Percentiles rank a stretch among this genome's conserved stretches.
phyloP scores from a whole-genome alignment of 148 eudicot species.

The Silene uniflora region DNA sequence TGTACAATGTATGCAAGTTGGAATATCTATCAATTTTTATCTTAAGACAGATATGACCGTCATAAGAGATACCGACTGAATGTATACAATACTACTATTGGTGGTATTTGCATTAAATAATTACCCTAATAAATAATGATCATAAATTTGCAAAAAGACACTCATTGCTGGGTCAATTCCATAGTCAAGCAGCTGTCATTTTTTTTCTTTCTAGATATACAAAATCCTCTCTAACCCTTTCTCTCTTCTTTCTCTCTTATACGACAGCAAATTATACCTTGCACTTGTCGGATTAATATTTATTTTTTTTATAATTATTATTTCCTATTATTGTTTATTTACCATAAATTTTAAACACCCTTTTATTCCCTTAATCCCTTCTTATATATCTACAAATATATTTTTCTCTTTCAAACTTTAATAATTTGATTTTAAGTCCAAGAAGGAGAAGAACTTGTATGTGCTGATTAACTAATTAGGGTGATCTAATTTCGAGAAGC shows the following conservation, averaged over 20 bases:
- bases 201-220: conserved; percentile 26
- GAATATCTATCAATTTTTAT: too few relatives aligned
- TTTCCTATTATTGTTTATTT: background rate
- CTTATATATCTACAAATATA: background rate
- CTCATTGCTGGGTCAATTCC: conserved; percentile 33
- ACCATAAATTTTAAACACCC: background rate
- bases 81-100: background rate
- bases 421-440: background rate
- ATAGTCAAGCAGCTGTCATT: conserved; percentile 73
- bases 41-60: too few relatives aligned
- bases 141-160: conserved; percentile 30
- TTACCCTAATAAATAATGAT: conserved; percentile 13
- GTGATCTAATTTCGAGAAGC: background rate
- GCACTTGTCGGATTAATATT: conserved; percentile 47
- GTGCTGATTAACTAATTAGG: background rate
- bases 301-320: conserved; percentile 7
- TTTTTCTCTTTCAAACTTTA: conserved; percentile 23
- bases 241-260: conserved; percentile 21
- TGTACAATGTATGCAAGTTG: too few relatives aligned
- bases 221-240: conserved; percentile 23
- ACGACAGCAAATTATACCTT: conserved; percentile 59
- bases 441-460: background rate
- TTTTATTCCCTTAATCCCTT: background rate
- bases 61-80: too few relatives aligned
- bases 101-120: background rate